These are phyloP conservation scores for Boletus sp. DNA, from an alignment of 768 basidiomycete species.

Conservation along the genomic window DNA sequence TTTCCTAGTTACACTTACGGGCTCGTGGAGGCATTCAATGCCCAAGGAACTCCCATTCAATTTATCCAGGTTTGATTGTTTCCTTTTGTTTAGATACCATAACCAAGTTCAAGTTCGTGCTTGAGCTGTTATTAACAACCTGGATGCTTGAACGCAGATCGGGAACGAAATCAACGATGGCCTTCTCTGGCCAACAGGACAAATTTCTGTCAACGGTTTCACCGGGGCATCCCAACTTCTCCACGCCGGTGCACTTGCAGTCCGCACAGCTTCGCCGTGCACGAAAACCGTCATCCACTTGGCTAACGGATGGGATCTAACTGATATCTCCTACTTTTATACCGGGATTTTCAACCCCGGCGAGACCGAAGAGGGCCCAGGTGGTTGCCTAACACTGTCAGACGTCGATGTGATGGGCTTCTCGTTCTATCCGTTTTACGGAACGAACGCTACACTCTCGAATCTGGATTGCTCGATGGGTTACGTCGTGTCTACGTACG, in stretches of 20 bases:
- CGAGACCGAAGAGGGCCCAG: background rate
- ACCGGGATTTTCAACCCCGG: background rate
- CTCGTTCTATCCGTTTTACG: slow-evolving; percentile 13
- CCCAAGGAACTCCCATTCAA: slow-evolving; percentile 7
- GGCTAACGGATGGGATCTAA: slow-evolving; percentile 9
- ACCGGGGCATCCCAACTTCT: slow-evolving; percentile 27
- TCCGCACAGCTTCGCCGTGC: slow-evolving; percentile 3
- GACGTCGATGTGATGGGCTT: slow-evolving; percentile 11
- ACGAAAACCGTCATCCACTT: slow-evolving; percentile 8
- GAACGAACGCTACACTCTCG: slow-evolving; percentile 2
- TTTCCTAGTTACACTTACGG: slow-evolving; percentile 7
- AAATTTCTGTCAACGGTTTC: slow-evolving; percentile 7
- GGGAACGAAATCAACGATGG: slow-evolving; percentile 16
- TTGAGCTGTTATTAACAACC: background rate
- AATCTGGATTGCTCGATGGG: slow-evolving; percentile 6
- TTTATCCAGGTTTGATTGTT: slow-evolving; percentile 9
- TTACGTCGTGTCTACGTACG: slow-evolving; percentile 7
- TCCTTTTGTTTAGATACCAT: background rate
- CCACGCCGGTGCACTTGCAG: slow-evolving; percentile 31
- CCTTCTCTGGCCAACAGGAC: slow-evolving; percentile 7
- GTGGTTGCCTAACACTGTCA: slow-evolving; percentile 1
- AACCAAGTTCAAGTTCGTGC: too few species aligned
- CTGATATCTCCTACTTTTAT: slow-evolving; percentile 5
- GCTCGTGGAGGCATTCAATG: slow-evolving; percentile 4
- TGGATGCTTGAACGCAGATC: slow-evolving; percentile 2